phyloP scores from a whole-genome alignment of 495 filamentous ascomycete species.

The Talaromyces borbonicus region DNA sequence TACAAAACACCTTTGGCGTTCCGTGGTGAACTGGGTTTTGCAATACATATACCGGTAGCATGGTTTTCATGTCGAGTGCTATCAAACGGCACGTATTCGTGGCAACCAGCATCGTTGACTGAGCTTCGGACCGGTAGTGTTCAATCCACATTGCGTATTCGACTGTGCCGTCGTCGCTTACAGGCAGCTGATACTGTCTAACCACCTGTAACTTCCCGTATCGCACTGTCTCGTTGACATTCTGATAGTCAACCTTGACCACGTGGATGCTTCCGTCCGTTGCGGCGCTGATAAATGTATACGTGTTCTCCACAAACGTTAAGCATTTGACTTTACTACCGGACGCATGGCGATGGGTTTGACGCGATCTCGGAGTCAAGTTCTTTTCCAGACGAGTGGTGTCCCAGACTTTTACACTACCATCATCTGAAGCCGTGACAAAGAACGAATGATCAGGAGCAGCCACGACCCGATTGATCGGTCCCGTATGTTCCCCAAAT shows the following conservation, averaged over 20 bases:
- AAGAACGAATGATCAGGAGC: constrained; percentile 94
- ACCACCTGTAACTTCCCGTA: constrained; percentile 71
- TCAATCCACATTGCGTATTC: constrained; percentile 88
- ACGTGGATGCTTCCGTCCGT: constrained; percentile 87
- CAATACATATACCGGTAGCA: constrained; percentile 70
- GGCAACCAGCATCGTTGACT: constrained; percentile 72
- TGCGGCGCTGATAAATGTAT: constrained; percentile 82
- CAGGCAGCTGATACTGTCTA: constrained; percentile 68
- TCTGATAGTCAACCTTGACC: constrained; percentile 70
- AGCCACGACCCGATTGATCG: constrained; percentile 72
- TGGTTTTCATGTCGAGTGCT: constrained; percentile 80
- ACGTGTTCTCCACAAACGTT: constrained; percentile 87
- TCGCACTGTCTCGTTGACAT: constrained; percentile 46
- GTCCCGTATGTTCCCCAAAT: constrained; percentile 76
- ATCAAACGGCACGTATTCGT: constrained; percentile 78
- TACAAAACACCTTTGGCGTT: constrained; percentile 83
- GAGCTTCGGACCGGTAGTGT: constrained; percentile 74
- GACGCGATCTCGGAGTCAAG: constrained; percentile 74
- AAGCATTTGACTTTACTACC: constrained; percentile 68
- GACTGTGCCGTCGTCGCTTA: constrained; percentile 20
- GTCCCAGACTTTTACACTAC: constrained; percentile 90
- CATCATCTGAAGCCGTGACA: constrained; percentile 86
- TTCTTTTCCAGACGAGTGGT: constrained; percentile 81
- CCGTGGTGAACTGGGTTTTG: constrained; percentile 92
- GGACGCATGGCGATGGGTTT: constrained; percentile 65